These are phyloP conservation scores for Russula griseocarnosa DNA, from an alignment of 768 basidiomycete genomes.

Conservation along the genomic window DNA sequence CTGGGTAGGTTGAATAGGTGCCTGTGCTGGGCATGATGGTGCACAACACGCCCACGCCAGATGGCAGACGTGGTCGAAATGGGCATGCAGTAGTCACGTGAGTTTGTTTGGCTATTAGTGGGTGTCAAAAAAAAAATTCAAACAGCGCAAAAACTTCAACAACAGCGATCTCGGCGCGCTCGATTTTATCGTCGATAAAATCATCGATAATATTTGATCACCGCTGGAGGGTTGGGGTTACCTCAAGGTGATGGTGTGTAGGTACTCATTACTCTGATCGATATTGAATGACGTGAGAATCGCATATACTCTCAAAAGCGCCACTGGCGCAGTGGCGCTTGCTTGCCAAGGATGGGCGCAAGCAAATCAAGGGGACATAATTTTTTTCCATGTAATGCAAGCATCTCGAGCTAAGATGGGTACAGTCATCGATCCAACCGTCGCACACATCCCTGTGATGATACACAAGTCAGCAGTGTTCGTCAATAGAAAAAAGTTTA, in stretches of 20 bases:
- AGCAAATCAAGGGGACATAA: slow-evolving; percentile 10
- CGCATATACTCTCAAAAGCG: slow-evolving; percentile 17
- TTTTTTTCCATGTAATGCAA: slow-evolving; percentile 26
- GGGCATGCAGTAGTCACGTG: slow-evolving; percentile 16
- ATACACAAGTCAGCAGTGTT: not conserved
- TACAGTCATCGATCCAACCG: slow-evolving; percentile 16
- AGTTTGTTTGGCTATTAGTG: not conserved
- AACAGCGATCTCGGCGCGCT: slow-evolving; percentile 23
- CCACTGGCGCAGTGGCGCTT: not conserved
- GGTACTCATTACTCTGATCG: slow-evolving; percentile 6
- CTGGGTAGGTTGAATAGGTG: slow-evolving; percentile 43
- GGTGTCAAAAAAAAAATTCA: slow-evolving; percentile 6
- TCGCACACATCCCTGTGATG: slow-evolving; percentile 21
- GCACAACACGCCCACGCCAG: not conserved
- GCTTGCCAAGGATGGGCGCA: not conserved
- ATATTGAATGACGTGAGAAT: slow-evolving; percentile 15
- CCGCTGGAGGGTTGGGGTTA: not conserved
- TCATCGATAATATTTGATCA: not conserved
- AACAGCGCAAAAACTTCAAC: slow-evolving; percentile 23
- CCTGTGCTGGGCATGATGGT: slow-evolving; percentile 17
- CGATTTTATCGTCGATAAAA: not conserved
- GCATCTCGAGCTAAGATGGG: slow-evolving; percentile 23
- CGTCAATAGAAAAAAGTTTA: not conserved
- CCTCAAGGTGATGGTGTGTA: not conserved
- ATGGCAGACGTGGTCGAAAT: slow-evolving; percentile 4